Base-by-base conservation (phyloP, 371 early-diverging fungal species). In the Lichtheimia ramosa region DNA sequence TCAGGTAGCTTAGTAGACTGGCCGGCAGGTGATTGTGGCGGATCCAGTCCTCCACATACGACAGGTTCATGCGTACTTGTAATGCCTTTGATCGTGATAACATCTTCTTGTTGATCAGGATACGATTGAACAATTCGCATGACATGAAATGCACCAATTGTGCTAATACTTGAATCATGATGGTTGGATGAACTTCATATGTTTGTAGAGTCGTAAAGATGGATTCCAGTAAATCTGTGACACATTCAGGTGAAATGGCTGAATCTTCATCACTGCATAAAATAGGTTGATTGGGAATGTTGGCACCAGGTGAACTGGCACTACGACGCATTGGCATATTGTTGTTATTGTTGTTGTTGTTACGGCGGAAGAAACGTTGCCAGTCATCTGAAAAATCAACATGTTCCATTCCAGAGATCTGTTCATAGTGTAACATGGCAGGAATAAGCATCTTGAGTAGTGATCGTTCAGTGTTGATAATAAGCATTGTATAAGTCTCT, bases 31-130 rank as follows among this genome's bases (percentile, higher is more conserved):
- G 72, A 28, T 86, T 80, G 21, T 70, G 73, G 24, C 90, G 82
- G 34, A 92, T 76, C 96, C 96, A 95, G 49, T 95, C 94, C 65
- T 89, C 90, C 18, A 96, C 43, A 20, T 76, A 74, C 1, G 90
- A 85, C n/a, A 95, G 61, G 64, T 95, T 97, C 79, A 93, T 83
- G 43, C 91, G 89, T 15, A 95, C 83, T 66, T 90, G 92, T 65
- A 92, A 79, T 1, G 96, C 96, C 54, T 86, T 85, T n/a, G 89
- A 83, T 7, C 96, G 85, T 56, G 88, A 87, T 57, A 92, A 82
- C 27, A 86, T 81, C 49, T 88, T 87, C 52, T 88, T 84, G 60
- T 81, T 85, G 13, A 87, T 80, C 61, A 95, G 61, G 61, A 97
- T 88, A 25, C 83, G 86, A 70, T 96, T 96, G 66, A 96, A 94